A percentile compares a stretch with the other conserved stretches of the same genome.
Evolutionary conservation across 805 yeast species (phyloP).

Genomic region (Danielozyma ontarioensis): DNA sequence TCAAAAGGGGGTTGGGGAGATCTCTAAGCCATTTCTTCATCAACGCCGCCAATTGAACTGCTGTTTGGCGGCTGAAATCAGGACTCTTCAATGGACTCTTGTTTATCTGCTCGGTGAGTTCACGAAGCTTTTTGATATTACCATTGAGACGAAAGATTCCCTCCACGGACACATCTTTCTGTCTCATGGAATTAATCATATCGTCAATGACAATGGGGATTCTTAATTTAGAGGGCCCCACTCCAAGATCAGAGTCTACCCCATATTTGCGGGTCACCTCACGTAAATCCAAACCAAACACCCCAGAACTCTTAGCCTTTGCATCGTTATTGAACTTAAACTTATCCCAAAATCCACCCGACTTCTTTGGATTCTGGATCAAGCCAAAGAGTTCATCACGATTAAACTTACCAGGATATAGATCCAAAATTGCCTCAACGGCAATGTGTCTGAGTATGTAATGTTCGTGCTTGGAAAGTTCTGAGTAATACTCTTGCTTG

Average conservation of each 20-base stretch:
- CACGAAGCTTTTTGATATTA: conserved; percentile 76
- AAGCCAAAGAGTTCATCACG: conserved; percentile 34
- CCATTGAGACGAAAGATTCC: conserved; percentile 97
- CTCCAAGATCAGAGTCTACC: conserved; percentile 77
- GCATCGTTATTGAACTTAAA: conserved; percentile 28
- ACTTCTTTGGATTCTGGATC: conserved; percentile 37
- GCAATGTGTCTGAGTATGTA: conserved; percentile 56
- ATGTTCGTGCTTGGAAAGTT: conserved; percentile 53
- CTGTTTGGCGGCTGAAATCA: conserved; percentile 66
- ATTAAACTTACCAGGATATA: conserved; percentile 16
- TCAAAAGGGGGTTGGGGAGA: conserved; percentile 85
- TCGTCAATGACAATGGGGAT: conserved; percentile 89
- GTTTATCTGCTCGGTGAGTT: conserved; percentile 70
- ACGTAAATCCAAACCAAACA: conserved; percentile 76
- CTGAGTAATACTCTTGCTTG: conserved; percentile 55
- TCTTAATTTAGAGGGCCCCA: conserved; percentile 71
- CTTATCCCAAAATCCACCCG: conserved; percentile 50
- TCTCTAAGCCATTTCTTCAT: conserved; percentile 89
- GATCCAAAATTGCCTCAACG: conserved; percentile 43
- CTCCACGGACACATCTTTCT: conserved; percentile 91
- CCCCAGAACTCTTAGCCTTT: conserved; percentile 31
- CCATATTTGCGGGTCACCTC: conserved; percentile 68
- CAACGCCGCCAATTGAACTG: conserved; percentile 89
- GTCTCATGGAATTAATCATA: conserved; percentile 72
- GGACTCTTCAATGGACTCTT: conserved; percentile 67